Base-by-base conservation (phyloP, 192 early-diverging fungal species). In the Entomortierella chlamydospora region DNA sequence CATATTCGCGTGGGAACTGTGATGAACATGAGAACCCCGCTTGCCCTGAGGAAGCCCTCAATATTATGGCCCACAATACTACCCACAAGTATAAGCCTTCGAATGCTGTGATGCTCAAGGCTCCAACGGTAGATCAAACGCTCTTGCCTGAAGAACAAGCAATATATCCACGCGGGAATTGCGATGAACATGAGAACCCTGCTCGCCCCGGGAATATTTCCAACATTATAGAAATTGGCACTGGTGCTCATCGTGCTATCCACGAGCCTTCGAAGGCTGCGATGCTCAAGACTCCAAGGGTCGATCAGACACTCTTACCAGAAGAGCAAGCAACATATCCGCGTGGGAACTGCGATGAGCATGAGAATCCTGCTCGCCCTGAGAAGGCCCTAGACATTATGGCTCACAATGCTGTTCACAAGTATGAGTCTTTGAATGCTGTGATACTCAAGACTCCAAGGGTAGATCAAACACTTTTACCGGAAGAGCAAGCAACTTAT, bases 321-420 rank as follows among this genome's bases (percentile, higher is more conserved):
- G 73, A 77, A 23, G 73, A 77, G n/a, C 64, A 77, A 31, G 53
- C 64, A 22, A 43, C 25, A 33, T 77, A 77, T 47, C 66, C 61
- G 45, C 73, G 66, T 17, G 66, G 54, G 1, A 54, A 52, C 10
- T 8, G 4, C 30, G 4, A 15, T n/a, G 25, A 25, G 23, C 61
- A 57, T 30, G 60, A 63, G 23, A 72, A 72, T 25, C 59, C 59
- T n/a, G 29, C 66, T n/a, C 45, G 30, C 22, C 66, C 66, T 8
- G 26, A 39, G 9, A 29, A 51, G 10, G 39, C 51, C 42, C 11
- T 25, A 11, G 57, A 59, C 22, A 59, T 68, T 18, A 22, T 51
- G 6, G n/a, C n/a, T n/a, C n/a, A n/a, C n/a, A n/a, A n/a, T n/a
- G n/a, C n/a, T n/a, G n/a, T n/a, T n/a, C 52, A 64, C 2, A 26